Conservation (phyloP, 768 basidiomycete species). For the Coprinopsis strossmayeri region DNA sequence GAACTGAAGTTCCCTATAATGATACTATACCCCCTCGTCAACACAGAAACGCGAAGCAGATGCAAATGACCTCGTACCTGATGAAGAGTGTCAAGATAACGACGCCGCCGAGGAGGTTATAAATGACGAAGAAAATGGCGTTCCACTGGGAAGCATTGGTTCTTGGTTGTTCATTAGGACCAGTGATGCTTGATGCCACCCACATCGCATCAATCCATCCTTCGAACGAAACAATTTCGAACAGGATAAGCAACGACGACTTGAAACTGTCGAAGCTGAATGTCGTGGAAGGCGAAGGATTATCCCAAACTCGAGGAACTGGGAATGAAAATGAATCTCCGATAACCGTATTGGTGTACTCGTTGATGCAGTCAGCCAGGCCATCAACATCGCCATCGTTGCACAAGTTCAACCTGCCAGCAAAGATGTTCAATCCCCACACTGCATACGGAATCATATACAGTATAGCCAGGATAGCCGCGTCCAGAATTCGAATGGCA, state of each 20-base stretch:
- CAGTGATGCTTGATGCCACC: conserved; percentile 73
- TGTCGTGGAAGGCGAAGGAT: conserved; percentile 73
- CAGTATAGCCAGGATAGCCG: conserved; percentile 81
- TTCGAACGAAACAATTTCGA: conserved; percentile 93
- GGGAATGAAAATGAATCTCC: conserved; percentile 60
- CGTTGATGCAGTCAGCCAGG: conserved; percentile 62
- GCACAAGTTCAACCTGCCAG: conserved; percentile 77
- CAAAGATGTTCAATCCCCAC: conserved; percentile 92
- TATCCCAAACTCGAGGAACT: conserved; percentile 84
- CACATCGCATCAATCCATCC: conserved; percentile 96
- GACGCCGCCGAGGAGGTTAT: conserved; percentile 85
- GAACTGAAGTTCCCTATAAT: conserved; percentile 92
- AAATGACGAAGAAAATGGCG: conserved; percentile 86
- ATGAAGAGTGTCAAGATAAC: conserved; percentile 88
- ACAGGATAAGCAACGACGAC: conserved; percentile 80
- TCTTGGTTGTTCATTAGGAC: conserved; percentile 59
- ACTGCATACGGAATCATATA: conserved; percentile 92
- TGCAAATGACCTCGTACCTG: conserved; percentile 43
- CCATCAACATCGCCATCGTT: conserved; percentile 60
- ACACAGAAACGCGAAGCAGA: neutral
- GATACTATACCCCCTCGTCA: conserved; percentile 50
- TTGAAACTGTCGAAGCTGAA: conserved; percentile 91
- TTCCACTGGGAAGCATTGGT: conserved; percentile 73
- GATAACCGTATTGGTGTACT: conserved; percentile 61
- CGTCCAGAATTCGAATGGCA: conserved; percentile 78